Evolutionary conservation across 345 rosid species (phyloP).

Genomic region (Diplotaxis tenuifolia): DNA sequence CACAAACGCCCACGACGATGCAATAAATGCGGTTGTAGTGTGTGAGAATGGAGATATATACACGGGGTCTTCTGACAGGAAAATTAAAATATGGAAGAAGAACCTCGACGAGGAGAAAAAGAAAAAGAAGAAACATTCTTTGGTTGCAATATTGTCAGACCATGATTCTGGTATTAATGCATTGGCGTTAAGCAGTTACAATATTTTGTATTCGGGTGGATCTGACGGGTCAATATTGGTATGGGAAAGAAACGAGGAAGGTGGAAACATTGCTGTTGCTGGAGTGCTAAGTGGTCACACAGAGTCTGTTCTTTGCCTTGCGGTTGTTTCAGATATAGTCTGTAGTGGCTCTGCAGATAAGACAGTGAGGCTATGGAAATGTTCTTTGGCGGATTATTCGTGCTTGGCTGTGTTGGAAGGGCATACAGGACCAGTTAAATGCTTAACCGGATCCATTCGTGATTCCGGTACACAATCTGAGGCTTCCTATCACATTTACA

Average conservation of each 20-base stretch:
- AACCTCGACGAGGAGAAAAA: constrained; percentile 16
- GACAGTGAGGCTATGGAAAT: constrained; percentile 72
- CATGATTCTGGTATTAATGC: constrained; percentile 83
- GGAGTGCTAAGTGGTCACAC: constrained; percentile 74
- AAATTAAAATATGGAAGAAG: constrained; percentile 76
- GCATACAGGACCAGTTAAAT: constrained; percentile 83
- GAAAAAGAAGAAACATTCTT: constrained; percentile 51
- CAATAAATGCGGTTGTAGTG: constrained; percentile 69
- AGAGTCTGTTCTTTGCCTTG: constrained; percentile 66
- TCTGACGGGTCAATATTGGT: constrained; percentile 66
- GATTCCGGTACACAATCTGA: constrained; percentile 36
- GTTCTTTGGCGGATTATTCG: constrained; percentile 40
- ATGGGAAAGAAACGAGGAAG: constrained; percentile 55
- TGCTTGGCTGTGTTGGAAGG: constrained; percentile 75
- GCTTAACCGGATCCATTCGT: constrained; percentile 63
- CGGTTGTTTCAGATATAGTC: constrained; percentile 55
- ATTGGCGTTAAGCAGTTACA: constrained; percentile 51
- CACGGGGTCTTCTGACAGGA: constrained; percentile 86
- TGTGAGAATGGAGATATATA: constrained; percentile 62
- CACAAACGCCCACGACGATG: constrained; percentile 81
- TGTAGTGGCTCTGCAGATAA: constrained; percentile 89
- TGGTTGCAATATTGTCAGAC: constrained; percentile 52
- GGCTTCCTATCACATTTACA: constrained; percentile 52
- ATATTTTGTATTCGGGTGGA: constrained; percentile 65
- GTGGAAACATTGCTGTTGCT: constrained; percentile 44